A percentile compares a stretch with the other conserved stretches of the same genome.
Evolutionary conservation across 345 rosid genomes (phyloP).

Genomic region (Eucalyptus cloeziana): DNA sequence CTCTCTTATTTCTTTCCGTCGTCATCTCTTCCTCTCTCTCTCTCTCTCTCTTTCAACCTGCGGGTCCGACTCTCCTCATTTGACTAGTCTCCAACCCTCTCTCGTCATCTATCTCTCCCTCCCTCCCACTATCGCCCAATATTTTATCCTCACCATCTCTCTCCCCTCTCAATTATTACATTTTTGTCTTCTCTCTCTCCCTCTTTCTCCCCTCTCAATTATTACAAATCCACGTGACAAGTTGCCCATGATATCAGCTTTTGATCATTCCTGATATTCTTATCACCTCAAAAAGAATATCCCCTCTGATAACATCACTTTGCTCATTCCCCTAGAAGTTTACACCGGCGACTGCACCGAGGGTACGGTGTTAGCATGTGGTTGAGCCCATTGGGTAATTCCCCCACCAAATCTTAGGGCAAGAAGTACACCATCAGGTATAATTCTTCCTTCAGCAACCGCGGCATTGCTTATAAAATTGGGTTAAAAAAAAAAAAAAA

Average conservation of each 20-base stretch:
- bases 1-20: not conserved
- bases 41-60: not conserved
- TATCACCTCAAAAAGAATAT: not conserved
- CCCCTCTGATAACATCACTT: not conserved
- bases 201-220: not conserved
- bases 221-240: not conserved
- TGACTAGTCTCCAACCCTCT: not conserved
- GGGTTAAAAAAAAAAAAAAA: not conserved
- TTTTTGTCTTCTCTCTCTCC: not conserved
- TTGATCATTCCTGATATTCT: not conserved
- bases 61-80: not conserved
- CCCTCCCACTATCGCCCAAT: too few species aligned
- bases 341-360: not conserved
- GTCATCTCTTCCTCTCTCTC: not conserved
- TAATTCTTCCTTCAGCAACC: not conserved
- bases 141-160: rapidly evolving
- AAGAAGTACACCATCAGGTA: not conserved
- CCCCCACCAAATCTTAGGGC: not conserved
- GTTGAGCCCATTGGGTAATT: not conserved
- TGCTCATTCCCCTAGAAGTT: not conserved
- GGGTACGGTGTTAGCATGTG: too few species aligned
- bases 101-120: not conserved
- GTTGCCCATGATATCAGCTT: not conserved
- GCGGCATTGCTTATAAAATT: not conserved
- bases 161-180: not conserved